Base-by-base conservation (phyloP, 352 stramenopile genomes). In the Phytopythium cucurbitacearum region DNA sequence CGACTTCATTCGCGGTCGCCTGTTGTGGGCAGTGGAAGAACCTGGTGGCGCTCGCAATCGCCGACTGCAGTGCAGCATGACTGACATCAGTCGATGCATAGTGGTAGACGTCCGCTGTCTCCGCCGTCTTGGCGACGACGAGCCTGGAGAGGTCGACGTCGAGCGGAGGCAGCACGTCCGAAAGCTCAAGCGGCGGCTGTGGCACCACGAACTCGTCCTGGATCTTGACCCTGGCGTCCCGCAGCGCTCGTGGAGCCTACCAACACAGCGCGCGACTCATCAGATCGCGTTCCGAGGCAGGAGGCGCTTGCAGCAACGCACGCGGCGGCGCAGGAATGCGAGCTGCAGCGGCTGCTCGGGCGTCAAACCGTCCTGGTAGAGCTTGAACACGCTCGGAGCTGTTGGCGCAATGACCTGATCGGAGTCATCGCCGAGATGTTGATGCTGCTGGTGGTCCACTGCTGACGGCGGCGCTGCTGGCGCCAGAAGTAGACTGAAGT, bases 311-410 rank as follows among this genome's bases (percentile, higher is more conserved):
- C 21, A 28, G 21, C 21, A 28, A 50, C 60, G 42, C 49, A 80
- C 71, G 44, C 55, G 58, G 33, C 64, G 68, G 13, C 80, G 64
- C 9, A 83, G 67, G 51, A 69, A 90, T 35, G 75, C 73, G 47
- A 90, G 57, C 37, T 83, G 80, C 37, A 90, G 63, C 34, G 74
- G 68, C 41, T 88, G 80, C 12, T 87, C 71, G 0, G 71, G 36
- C 7, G 50, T 42, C 32, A 81, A 45, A 4, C 80, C 80, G 51
- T 73, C 56, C 46, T 90, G 80, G 48, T 90, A 90, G n/a, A 90
- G 65, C 32, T 70, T 65, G 53, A 88, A 88, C 21, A 85, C 58
- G 28, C 49, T 56, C 21, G 49, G 35, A 4, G 9, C 33, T 8
- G 32, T 16, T n/a, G 12, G 43, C 40, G 32, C 21, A 28, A 28